Evolutionary conservation across 129 eudicot species (phyloP), one percentile per base, ranked within the genome.

Genomic region (Calendula officinalis): DNA sequence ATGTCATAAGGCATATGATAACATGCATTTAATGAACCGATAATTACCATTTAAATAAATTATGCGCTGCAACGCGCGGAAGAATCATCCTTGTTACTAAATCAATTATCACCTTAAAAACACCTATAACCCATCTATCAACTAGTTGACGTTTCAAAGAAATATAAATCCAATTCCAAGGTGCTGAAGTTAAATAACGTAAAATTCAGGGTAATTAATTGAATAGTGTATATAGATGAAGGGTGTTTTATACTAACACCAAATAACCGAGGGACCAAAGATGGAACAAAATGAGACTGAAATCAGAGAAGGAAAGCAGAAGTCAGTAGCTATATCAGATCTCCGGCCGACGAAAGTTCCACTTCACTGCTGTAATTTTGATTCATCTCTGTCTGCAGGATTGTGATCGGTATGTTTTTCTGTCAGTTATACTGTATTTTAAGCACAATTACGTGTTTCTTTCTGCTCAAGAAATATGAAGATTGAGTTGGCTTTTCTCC

Each of bases 381-480:
- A 56, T 32, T 30, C 17, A 13, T 56, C 52, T 2, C 14, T 35
- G 7, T 30, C 67, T 9, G 14, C 12, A 9, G 1, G 17, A 7
- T 63, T 64, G 42, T 56, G 46, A 14, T 47, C 53, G 51, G 67
- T 57, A 56, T 64, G 60, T 73, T 46, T 46, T 43, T 64, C 42
- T 64, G 55, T 55, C 66, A 15, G 14, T 42, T 62, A 9, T 53
- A 32, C 12, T 53, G 8, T 44, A 42, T 65, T 65, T 56, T 5
- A 39, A 10, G 54, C 58, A 35, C 66, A 56, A 13, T 73, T 57
- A 54, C n/a, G 7, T 48, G 78, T 73, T 65, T 73, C 72, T 73
- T 73, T 11, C 66, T 73, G 78, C 72, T 11, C 78, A 73, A 48
- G 78, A 73, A 73, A 73, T 37, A 1, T 47, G 12, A 8, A 66